Evolutionary conservation across 371 early-diverging fungal species (phyloP).

Genomic region (Apophysomyces sp.): DNA sequence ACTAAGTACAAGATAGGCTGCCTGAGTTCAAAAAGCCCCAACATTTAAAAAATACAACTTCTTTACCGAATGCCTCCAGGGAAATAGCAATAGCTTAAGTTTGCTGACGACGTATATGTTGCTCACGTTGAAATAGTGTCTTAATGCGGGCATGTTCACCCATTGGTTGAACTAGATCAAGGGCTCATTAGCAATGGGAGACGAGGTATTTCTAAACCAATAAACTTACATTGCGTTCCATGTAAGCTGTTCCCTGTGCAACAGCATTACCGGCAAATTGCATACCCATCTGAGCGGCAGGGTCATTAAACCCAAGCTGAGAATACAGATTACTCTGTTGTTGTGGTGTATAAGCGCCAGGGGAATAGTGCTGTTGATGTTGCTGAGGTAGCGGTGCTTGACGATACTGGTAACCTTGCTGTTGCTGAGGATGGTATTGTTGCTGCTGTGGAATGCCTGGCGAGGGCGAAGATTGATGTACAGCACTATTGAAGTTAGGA

Average conservation of each 20-base stretch:
- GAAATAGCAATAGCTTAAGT: constrained; percentile 87
- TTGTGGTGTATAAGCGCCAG: constrained; percentile 43
- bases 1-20: constrained; percentile 28
- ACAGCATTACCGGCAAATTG: constrained; percentile 93
- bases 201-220: neutral
- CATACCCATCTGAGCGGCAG: constrained; percentile 94
- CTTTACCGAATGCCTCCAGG: constrained; percentile 86
- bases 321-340: constrained; percentile 39
- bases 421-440: constrained; percentile 31
- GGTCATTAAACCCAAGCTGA: constrained; percentile 65
- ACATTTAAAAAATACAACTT: constrained; percentile 78
- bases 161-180: constrained; percentile 72
- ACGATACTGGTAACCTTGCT: constrained; percentile 37
- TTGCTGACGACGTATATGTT: constrained; percentile 94
- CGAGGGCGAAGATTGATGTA: constrained; percentile 52
- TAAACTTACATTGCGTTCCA: constrained; percentile 87
- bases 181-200: neutral
- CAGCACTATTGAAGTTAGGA: constrained; percentile 54
- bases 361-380: constrained; percentile 29
- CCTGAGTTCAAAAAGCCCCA: constrained; percentile 59
- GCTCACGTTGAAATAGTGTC: constrained; percentile 96
- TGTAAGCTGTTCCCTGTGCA: constrained; percentile 84
- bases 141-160: constrained; percentile 82
- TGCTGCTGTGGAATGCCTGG: constrained; percentile 40
- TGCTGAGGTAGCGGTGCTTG: constrained; percentile 36